phyloP scores from a whole-genome alignment of 1,284 basidiomycete species.

The Thelephora terrestris region DNA sequence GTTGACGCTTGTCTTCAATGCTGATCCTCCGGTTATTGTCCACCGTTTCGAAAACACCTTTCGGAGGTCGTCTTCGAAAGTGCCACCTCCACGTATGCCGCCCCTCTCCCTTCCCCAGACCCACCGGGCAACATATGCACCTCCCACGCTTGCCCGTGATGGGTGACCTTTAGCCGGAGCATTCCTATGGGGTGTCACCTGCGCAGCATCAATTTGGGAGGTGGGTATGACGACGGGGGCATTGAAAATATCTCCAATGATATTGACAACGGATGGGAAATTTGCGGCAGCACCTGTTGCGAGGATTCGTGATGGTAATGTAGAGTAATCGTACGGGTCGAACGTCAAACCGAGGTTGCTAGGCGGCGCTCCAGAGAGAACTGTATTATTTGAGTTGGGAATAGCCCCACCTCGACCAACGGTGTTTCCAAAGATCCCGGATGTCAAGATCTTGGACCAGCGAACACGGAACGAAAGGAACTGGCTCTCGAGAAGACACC shows the following conservation, averaged over 20 bases:
- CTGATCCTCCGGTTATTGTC: constrained; percentile 46
- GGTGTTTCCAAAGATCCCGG: constrained; percentile 39
- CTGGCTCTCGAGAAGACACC: constrained; percentile 71
- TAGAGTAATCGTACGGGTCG: constrained; percentile 60
- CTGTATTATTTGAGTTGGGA: constrained; percentile 21
- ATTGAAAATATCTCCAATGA: constrained; percentile 73
- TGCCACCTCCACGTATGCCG: constrained; percentile 37
- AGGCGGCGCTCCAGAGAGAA: constrained; percentile 21
- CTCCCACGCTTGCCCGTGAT: constrained; percentile 56
- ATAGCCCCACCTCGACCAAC: constrained; percentile 29
- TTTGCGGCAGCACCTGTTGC: constrained; percentile 70
- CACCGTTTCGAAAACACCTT: constrained; percentile 60
- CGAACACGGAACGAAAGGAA: constrained; percentile 68
- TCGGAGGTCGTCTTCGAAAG: constrained; percentile 68
- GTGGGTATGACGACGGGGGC: constrained; percentile 61
- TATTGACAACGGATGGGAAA: constrained; percentile 70
- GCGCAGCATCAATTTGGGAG: constrained; percentile 65
- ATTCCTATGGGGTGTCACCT: constrained; percentile 60
- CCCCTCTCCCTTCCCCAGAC: constrained; percentile 61
- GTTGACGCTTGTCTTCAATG: constrained; percentile 48
- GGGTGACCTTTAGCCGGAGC: constrained; percentile 59
- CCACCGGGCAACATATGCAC: constrained; percentile 71
- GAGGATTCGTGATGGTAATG: constrained; percentile 53
- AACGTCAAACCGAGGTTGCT: constrained; percentile 52
- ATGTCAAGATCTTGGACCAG: constrained; percentile 61